A percentile compares a stretch with the other conserved stretches of the same genome.
Evolutionary conservation across 257 asterid genomes (phyloP).

Genomic region (Ajuga chamaepitys): DNA sequence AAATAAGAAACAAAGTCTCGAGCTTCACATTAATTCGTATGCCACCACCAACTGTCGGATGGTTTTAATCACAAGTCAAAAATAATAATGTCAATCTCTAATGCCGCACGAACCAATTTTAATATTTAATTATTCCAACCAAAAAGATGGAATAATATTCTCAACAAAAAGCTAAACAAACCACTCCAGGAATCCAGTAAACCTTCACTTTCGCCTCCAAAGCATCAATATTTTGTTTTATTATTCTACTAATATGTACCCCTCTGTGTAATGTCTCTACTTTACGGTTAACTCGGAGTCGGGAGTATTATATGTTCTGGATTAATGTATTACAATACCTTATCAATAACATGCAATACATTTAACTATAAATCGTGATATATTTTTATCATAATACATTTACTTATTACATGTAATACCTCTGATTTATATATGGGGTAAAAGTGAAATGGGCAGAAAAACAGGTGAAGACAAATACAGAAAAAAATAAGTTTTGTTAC

Average conservation of each 20-base stretch:
- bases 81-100: no score
- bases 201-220: no score
- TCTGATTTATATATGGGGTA: no score
- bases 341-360: no score
- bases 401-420: no score
- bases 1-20: conserved; percentile 43
- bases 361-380: no score
- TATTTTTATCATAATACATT: no score
- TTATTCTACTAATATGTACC: neutral
- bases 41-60: conserved; percentile 71
- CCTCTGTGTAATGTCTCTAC: neutral
- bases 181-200: conserved; percentile 29
- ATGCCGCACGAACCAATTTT: conserved; percentile 19
- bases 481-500: conserved; percentile 1
- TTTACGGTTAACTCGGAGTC: neutral
- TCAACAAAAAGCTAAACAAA: conserved; percentile 4
- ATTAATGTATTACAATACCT: no score
- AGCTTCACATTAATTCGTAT: conserved; percentile 29
- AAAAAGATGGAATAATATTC: conserved; percentile 10
- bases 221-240: neutral
- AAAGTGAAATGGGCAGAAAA: conserved; percentile 14
- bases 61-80: conserved; percentile 26
- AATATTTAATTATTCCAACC: neutral
- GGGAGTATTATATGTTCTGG: no score
- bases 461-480: conserved; percentile 14